phyloP scores from a whole-genome alignment of 2,329 filamentous ascomycete genomes.

The Venturiaceae sp. region DNA sequence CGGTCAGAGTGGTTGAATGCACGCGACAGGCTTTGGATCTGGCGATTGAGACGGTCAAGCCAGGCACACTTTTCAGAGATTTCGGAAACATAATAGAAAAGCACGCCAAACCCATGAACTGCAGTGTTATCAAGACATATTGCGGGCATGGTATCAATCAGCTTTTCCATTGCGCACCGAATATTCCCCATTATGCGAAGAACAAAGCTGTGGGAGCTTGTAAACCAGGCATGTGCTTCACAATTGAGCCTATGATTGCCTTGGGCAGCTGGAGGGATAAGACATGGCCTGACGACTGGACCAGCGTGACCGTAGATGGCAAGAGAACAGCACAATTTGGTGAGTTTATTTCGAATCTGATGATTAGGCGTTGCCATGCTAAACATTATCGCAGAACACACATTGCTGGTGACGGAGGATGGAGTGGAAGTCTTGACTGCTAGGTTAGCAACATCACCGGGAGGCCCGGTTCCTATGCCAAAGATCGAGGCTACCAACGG shows the following conservation, averaged over 20 bases:
- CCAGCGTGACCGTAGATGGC: slow-evolving; percentile 84
- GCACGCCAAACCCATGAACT: slow-evolving; percentile 74
- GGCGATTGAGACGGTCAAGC: slow-evolving; percentile 85
- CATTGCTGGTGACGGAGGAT: slow-evolving; percentile 70
- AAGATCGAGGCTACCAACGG: slow-evolving; percentile 4
- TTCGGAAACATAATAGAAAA: slow-evolving; percentile 95
- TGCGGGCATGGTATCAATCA: slow-evolving; percentile 93
- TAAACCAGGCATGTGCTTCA: slow-evolving; percentile 97
- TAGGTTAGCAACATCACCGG: slow-evolving; percentile 61
- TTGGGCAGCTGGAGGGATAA: slow-evolving; percentile 84
- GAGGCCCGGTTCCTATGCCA: slow-evolving; percentile 58
- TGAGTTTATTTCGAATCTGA: slow-evolving; percentile 34
- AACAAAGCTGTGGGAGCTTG: slow-evolving; percentile 94
- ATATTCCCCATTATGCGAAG: slow-evolving; percentile 94
- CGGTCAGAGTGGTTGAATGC: slow-evolving; percentile 83
- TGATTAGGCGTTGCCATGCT: background rate
- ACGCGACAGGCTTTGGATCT: slow-evolving; percentile 83
- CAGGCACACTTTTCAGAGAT: slow-evolving; percentile 83
- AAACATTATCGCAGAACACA: slow-evolving; percentile 52
- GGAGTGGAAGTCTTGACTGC: slow-evolving; percentile 77
- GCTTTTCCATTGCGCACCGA: slow-evolving; percentile 87
- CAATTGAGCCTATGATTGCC: slow-evolving; percentile 97
- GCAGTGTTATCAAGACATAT: slow-evolving; percentile 90
- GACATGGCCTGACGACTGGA: slow-evolving; percentile 99
- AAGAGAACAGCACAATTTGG: slow-evolving; percentile 87